Evolutionary conservation across 805 yeast genomes (phyloP), one percentile per base, ranked within the genome.

Genomic region (Lipomyces orientalis): DNA sequence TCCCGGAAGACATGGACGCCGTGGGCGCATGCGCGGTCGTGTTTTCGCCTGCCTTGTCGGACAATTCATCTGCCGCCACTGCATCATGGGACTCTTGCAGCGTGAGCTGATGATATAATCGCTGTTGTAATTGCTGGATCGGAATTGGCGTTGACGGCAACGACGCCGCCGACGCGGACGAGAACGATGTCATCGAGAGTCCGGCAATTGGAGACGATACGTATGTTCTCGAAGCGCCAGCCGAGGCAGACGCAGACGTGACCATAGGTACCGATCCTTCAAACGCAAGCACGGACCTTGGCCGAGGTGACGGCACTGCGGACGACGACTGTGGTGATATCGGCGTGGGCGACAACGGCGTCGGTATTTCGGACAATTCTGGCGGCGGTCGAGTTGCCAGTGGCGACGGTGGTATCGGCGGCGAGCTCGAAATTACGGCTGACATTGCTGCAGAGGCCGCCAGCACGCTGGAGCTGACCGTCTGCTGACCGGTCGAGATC

Each of bases 311-410:
- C 25, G 60, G 49, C 16, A 22, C 29, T 12, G 35, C 22, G n/a
- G n/a, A n/a, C 0, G 61, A 33, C 34, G 49, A 43, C 34, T 52
- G 34, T 16, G 31, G 12, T 7, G 34, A 52, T n/a, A 64, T 54
- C 2, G 67, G 71, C 8, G 71, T 56, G 2, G 71, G 70, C 31
- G 67, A 66, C 8, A 68, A 58, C 14, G 71, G 71, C 14, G 71
- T 60, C 52, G 43, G 34, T 6, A 68, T 66, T 22, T 66, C 64
- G 35, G 60, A 55, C n/a, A 68, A 39, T 5, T 68, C 71, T 10
- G 64, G 65, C n/a, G 64, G 61, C 12, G 22, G 34, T 2, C 52
- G 31, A 12, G 22, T 51, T n/a, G 56, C 62, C 49, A 64, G 43
- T 4, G 71, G 71, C 35, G 68, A 67, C 4, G 71, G 71, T 14